These are phyloP conservation scores for Metarhizium rileyi DNA, from an alignment of 2,329 filamentous ascomycete species.

Conservation along the genomic window DNA sequence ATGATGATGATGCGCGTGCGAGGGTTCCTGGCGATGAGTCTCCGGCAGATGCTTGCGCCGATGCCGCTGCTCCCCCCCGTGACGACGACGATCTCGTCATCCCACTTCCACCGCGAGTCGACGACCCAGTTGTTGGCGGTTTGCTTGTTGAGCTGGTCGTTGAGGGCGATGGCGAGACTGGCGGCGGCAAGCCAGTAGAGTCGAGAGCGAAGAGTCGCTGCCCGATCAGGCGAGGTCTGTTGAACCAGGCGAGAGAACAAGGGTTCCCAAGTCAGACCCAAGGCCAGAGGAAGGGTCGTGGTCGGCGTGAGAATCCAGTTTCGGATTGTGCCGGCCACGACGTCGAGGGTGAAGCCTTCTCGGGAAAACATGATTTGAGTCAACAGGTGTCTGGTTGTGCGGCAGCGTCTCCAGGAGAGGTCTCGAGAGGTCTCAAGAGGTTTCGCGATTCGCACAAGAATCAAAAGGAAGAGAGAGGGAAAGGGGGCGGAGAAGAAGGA, in stretches of 20 bases:
- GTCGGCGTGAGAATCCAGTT: slow-evolving; percentile 13
- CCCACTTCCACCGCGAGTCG: slow-evolving; percentile 20
- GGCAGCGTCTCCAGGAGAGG: no score
- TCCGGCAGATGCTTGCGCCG: slow-evolving; percentile 22
- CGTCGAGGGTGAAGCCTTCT: slow-evolving; percentile 18
- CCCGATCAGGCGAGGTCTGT: neutral
- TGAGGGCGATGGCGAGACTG: slow-evolving; percentile 12
- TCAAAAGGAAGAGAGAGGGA: no score
- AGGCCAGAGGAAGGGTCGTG: slow-evolving; percentile 11
- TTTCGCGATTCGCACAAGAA: no score
- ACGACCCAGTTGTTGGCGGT: slow-evolving; percentile 17
- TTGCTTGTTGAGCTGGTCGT: slow-evolving; percentile 14
- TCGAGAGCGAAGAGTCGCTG: neutral
- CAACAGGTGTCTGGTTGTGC: no score
- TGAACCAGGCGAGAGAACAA: slow-evolving; percentile 4
- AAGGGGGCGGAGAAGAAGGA: no score
- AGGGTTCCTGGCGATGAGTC: slow-evolving; percentile 16
- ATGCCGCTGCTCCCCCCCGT: slow-evolving; percentile 32
- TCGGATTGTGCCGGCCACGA: slow-evolving; percentile 9
- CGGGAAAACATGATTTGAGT: slow-evolving; percentile 13
- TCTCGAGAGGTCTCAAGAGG: no score
- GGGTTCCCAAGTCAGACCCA: slow-evolving; percentile 7
- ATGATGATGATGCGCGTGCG: slow-evolving; percentile 22
- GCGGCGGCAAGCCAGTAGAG: slow-evolving; percentile 8
- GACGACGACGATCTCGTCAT: slow-evolving; percentile 28